Conservation (phyloP, 139 green algal species). For the Chlamydomonas urium region DNA sequence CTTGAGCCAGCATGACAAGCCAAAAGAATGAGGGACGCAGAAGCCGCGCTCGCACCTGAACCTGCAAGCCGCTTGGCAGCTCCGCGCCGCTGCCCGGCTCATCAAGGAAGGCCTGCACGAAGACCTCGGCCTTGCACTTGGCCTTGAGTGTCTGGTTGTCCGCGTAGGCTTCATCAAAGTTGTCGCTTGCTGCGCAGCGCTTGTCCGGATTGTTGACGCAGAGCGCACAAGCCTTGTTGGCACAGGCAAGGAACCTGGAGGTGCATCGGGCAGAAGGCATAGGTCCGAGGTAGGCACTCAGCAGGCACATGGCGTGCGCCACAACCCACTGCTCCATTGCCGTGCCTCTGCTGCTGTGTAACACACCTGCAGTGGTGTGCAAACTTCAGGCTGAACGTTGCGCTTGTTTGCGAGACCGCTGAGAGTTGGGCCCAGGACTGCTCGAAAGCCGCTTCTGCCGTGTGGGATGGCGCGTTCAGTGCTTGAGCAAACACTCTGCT, state of each 20-base stretch:
- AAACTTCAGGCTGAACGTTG: conserved; percentile 1
- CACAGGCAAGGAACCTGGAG: conserved; percentile 23
- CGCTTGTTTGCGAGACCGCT: neutral
- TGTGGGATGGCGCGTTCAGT: conserved; percentile 23
- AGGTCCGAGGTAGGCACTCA: too few relatives aligned
- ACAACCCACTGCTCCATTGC: neutral
- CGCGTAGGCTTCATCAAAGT: conserved; percentile 36
- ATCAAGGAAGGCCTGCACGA: conserved; percentile 32
- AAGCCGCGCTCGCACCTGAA: too few relatives aligned
- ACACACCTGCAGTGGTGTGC: conserved; percentile 16
- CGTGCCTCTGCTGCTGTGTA: too few relatives aligned
- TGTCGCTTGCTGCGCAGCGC: conserved; percentile 33
- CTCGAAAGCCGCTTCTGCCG: conserved; percentile 23
- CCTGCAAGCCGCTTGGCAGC: too few relatives aligned
- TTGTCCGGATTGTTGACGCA: conserved; percentile 56
- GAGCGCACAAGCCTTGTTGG: conserved; percentile 31
- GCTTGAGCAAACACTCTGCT: conserved; percentile 28
- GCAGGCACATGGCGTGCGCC: conserved; percentile 6
- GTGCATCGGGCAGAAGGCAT: neutral
- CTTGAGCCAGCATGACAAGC: too few relatives aligned
- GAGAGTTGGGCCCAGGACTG: conserved; percentile 19
- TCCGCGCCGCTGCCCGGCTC: conserved; percentile 10
- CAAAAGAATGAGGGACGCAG: too few relatives aligned
- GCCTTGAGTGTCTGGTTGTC: conserved; percentile 40
- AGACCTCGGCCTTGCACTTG: conserved; percentile 48